Conservation (phyloP, 1,139 yeast species). For the Suhomyces bribrorum region DNA sequence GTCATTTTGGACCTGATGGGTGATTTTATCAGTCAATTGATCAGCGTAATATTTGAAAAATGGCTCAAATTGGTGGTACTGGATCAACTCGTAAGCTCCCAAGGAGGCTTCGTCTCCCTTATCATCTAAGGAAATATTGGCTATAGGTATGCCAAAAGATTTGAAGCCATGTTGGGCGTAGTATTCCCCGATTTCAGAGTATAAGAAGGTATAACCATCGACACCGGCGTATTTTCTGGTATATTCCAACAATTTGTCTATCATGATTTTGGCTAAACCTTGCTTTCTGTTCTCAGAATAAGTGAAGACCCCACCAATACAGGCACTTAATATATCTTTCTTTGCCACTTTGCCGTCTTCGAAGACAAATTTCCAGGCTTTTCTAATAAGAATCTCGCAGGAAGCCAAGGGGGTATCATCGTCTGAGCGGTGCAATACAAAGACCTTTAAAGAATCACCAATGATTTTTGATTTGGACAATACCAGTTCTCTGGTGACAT, state of each 20-base stretch:
- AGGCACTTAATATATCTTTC: constrained; percentile 21
- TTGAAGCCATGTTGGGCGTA: constrained; percentile 61
- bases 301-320: constrained; percentile 46
- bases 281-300: constrained; percentile 56
- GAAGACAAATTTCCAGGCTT: constrained; percentile 27
- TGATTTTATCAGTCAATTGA: constrained; percentile 22
- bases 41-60: constrained; percentile 26
- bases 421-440: constrained; percentile 27
- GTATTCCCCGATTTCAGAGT: constrained; percentile 74
- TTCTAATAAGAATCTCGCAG: constrained; percentile 39
- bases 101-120: constrained; percentile 10
- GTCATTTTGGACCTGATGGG: constrained; percentile 24
- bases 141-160: constrained; percentile 48
- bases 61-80: constrained; percentile 35
- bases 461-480: constrained; percentile 41
- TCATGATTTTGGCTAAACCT: constrained; percentile 66
- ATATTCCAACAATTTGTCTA: constrained; percentile 45
- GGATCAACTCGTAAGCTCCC: constrained; percentile 19
- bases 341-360: constrained; percentile 21
- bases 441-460: constrained; percentile 27
- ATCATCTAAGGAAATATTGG: constrained; percentile 19
- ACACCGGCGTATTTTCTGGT: constrained; percentile 29
- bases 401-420: constrained; percentile 32
- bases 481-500: constrained; percentile 50
- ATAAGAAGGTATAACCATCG: constrained; percentile 52